Base-by-base conservation (phyloP, 1,284 basidiomycete species). In the Testicularia cyperi region DNA sequence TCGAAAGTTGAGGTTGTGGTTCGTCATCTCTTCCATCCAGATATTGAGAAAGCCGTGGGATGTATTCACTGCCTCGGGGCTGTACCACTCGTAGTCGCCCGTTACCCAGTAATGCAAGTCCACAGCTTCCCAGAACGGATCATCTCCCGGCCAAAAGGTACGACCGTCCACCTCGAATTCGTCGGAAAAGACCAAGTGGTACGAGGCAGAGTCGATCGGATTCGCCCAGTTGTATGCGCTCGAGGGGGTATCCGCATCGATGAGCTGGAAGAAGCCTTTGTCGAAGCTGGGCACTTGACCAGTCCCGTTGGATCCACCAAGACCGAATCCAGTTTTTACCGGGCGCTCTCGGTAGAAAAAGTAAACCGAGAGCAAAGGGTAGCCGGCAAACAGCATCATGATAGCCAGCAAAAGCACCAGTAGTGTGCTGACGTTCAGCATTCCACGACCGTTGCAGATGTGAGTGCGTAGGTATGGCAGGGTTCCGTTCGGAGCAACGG, bases 131-230 rank as follows among this genome's bases (percentile, higher is more conserved):
- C 70, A 73, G 44, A 65, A 73, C 7, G 70, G 70, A 38, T 72
- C 70, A 31, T 72, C 70, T 12, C 68, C 68, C 1, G 69, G 66
- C 58, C 60, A 72, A 57, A 83, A 83, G 0, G 78, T 80, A 24
- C 82, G 65, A 5, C 89, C 90, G 22, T 86, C 84, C 4, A 69
- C 79, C 38, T 92, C 85, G 46, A 72, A 72, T 78, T 97, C 92
- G 78, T 96, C 92, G 45, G 45, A 53, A 16, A 72, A 72, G 4
- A 90, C 85, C 14, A 95, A 82, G 18, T 76, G 62, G 33, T 66
- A 72, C 14, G 26, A 32, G 4, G 29, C 33, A 1, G 24, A 38
- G 20, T 55, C 47, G 2, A 37, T 1, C 0, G 54, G 54, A 19
- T 51, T 38, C 4, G 32, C 60, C 53, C 57, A 65, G 2, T 15